Evolutionary conservation across 345 rosid genomes (phyloP).

Genomic region (Lenwebbia sp.): DNA sequence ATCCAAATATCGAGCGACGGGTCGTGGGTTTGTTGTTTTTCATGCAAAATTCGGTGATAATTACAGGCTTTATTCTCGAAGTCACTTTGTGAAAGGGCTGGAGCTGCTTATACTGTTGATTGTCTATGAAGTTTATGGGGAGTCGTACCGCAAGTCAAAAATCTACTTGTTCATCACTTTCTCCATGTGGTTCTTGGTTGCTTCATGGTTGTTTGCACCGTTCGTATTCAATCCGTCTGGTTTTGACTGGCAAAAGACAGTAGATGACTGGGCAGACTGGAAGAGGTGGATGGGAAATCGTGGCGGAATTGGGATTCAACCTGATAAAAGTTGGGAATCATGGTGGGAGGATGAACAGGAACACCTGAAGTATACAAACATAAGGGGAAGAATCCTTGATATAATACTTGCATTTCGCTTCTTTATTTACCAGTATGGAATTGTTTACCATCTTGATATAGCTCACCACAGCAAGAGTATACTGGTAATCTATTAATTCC

Average conservation of each 20-base stretch:
- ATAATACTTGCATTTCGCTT: constrained; percentile 70
- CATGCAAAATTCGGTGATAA: constrained; percentile 89
- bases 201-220: constrained; percentile 94
- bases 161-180: constrained; percentile 61
- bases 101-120: constrained; percentile 69
- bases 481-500: constrained; percentile 30
- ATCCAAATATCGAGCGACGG: constrained; percentile 76
- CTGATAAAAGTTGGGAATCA: constrained; percentile 84
- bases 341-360: constrained; percentile 96
- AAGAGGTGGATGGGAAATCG: constrained; percentile 97
- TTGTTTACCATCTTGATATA: constrained; percentile 91
- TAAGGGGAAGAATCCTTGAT: constrained; percentile 68
- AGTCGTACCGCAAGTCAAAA: constrained; percentile 65
- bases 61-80: constrained; percentile 80
- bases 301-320: constrained; percentile 74
- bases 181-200: constrained; percentile 92
- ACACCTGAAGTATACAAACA: constrained; percentile 60
- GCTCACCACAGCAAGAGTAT: constrained; percentile 48
- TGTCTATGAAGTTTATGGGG: constrained; percentile 57
- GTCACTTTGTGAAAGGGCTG: constrained; percentile 90
- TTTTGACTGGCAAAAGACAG: constrained; percentile 95
- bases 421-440: constrained; percentile 85
- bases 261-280: constrained; percentile 98
- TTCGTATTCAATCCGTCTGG: constrained; percentile 92
- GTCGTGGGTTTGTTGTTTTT: constrained; percentile 84